A percentile compares a stretch with the other conserved stretches of the same genome.
These are phyloP conservation scores for Tubosaeta sp. DNA, from an alignment of 768 basidiomycete species.

Conservation along the genomic window DNA sequence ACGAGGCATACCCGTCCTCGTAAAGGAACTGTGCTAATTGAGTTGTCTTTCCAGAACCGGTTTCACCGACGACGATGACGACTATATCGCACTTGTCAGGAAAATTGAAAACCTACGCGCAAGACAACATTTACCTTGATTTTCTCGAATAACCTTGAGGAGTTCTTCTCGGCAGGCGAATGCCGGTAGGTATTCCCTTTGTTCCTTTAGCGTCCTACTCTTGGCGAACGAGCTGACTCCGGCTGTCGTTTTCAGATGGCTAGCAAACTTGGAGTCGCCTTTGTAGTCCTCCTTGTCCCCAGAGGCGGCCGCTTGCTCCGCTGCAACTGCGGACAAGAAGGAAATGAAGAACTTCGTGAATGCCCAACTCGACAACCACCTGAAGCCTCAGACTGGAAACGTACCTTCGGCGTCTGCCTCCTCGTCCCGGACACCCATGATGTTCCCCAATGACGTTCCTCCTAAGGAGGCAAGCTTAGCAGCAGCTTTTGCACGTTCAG, in stretches of 20 bases:
- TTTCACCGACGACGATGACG: constrained; percentile 95
- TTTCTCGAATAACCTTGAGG: constrained; percentile 83
- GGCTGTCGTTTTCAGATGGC: constrained; percentile 76
- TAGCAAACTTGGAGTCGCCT: constrained; percentile 96
- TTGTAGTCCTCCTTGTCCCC: constrained; percentile 71
- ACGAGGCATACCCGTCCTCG: constrained; percentile 91
- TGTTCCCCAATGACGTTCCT: constrained; percentile 92
- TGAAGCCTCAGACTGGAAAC: constrained; percentile 30
- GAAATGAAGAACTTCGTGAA: constrained; percentile 64
- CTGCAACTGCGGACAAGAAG: constrained; percentile 43
- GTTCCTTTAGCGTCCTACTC: constrained; percentile 83
- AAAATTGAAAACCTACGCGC: neutral
- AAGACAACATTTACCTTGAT: constrained; percentile 66
- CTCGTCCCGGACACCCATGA: constrained; percentile 96
- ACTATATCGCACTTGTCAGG: constrained; percentile 43
- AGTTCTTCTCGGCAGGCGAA: constrained; percentile 96
- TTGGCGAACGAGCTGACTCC: constrained; percentile 81
- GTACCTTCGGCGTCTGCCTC: constrained; percentile 89
- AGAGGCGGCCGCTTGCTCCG: constrained; percentile 43
- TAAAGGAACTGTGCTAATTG: constrained; percentile 94
- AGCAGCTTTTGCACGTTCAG: constrained; percentile 93
- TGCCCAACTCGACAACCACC: constrained; percentile 56
- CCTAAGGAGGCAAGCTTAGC: constrained; percentile 91
- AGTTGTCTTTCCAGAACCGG: constrained; percentile 99
- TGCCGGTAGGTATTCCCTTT: constrained; percentile 94